A percentile compares a stretch with the other conserved stretches of the same genome.
Conservation (phyloP, 2,329 filamentous ascomycete genomes). For the Camillea tinctor region DNA sequence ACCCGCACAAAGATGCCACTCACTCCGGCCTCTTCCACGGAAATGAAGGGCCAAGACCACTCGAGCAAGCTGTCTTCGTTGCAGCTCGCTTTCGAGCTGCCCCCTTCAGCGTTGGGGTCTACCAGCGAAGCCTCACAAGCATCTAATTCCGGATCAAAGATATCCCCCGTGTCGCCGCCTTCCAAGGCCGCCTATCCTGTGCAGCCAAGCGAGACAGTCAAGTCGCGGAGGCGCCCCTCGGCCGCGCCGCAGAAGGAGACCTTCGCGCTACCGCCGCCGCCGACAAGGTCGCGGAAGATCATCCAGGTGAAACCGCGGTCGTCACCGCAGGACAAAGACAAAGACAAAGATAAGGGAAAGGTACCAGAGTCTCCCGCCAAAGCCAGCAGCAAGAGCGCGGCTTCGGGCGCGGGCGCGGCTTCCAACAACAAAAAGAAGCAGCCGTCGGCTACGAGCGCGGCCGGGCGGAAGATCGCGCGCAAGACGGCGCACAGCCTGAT, state of each 20-base stretch:
- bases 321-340: conserved; percentile 38
- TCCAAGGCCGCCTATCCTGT: conserved; percentile 41
- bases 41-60: conserved; percentile 72
- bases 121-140: conserved; percentile 46
- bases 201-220: conserved; percentile 48
- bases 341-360: conserved; percentile 25
- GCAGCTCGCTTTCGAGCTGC: conserved; percentile 71
- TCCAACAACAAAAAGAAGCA: conserved; percentile 68
- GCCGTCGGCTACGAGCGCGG: conserved; percentile 71
- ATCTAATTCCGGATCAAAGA: conserved; percentile 41
- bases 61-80: conserved; percentile 57
- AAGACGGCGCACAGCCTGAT: conserved; percentile 97
- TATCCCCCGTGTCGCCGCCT: conserved; percentile 29
- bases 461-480: conserved; percentile 89
- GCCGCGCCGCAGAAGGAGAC: conserved; percentile 54
- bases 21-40: conserved; percentile 77
- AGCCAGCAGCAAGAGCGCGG: conserved; percentile 8
- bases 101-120: conserved; percentile 66
- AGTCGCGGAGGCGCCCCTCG: conserved; percentile 53
- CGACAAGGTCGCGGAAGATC: conserved; percentile 89
- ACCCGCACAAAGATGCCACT: conserved; percentile 65
- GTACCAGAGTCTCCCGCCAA: conserved; percentile 19
- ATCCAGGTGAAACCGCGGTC: conserved; percentile 88
- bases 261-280: conserved; percentile 86
- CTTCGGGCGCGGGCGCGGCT: conserved; percentile 19